These are phyloP conservation scores for Pythium aquatile DNA, from an alignment of 352 stramenopile species.

Conservation along the genomic window DNA sequence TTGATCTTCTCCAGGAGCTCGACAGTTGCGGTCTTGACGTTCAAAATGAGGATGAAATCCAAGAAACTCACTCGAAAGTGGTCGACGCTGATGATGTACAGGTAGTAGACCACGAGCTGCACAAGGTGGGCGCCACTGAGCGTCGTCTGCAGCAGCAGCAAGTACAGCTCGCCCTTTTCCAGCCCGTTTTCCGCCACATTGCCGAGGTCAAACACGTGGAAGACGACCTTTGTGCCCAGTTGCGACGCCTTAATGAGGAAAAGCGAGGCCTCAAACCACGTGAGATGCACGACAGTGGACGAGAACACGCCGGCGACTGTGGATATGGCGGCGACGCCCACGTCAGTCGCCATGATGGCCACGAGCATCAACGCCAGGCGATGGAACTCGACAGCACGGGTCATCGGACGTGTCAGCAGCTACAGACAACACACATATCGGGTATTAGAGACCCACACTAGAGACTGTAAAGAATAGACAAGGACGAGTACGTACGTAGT, in stretches of 20 bases:
- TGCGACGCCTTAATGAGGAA: constrained; percentile 67
- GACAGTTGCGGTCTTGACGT: constrained; percentile 78
- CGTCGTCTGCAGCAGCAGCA: constrained; percentile 64
- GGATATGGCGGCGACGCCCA: constrained; percentile 38
- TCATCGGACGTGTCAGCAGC: constrained; percentile 63
- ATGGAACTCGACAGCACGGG: constrained; percentile 50
- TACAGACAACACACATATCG: constrained; percentile 18
- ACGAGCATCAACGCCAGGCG: constrained; percentile 48
- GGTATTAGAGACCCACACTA: too few species aligned
- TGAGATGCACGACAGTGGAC: constrained; percentile 57
- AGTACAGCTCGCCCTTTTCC: constrained; percentile 63
- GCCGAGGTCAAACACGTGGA: constrained; percentile 54
- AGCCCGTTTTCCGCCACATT: constrained; percentile 32
- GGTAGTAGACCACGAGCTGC: constrained; percentile 72
- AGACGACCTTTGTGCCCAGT: constrained; percentile 66
- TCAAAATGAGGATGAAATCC: constrained; percentile 77
- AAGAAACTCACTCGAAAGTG: constrained; percentile 78
- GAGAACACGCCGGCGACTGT: constrained; percentile 46
- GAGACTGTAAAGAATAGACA: background rate
- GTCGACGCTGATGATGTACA: constrained; percentile 81
- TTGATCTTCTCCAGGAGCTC: constrained; percentile 64
- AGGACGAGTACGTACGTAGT: constrained; percentile 37
- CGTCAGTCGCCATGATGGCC: constrained; percentile 38
- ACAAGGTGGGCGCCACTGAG: constrained; percentile 62
- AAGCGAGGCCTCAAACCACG: constrained; percentile 72